These are phyloP conservation scores for Astrocystis sublimbata DNA, from an alignment of 495 filamentous ascomycete genomes.

Conservation along the genomic window DNA sequence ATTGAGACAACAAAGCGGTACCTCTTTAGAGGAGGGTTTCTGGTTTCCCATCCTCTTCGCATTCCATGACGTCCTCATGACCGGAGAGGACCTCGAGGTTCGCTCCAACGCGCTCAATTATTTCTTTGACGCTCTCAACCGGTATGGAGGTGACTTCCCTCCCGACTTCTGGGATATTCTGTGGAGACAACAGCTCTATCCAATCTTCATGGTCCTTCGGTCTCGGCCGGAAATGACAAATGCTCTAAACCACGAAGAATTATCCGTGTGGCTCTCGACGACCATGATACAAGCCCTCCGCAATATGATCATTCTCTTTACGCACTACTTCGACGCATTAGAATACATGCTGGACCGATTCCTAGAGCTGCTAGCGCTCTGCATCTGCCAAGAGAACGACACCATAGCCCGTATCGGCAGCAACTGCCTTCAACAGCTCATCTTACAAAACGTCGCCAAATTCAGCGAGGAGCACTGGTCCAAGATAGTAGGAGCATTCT, in stretches of 20 bases:
- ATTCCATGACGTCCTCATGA: slow-evolving; percentile 99
- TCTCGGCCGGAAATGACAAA: slow-evolving; percentile 95
- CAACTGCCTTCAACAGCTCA: slow-evolving; percentile 94
- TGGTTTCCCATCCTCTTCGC: slow-evolving; percentile 98
- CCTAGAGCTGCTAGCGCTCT: slow-evolving; percentile 86
- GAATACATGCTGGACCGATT: slow-evolving; percentile 98
- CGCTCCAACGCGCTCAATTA: slow-evolving; percentile 92
- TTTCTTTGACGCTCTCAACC: slow-evolving; percentile 88
- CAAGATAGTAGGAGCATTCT: slow-evolving; percentile 91
- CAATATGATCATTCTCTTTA: slow-evolving; percentile 98
- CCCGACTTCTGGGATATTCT: slow-evolving; percentile 97
- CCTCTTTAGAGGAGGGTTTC: slow-evolving; percentile 90
- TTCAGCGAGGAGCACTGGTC: slow-evolving; percentile 86
- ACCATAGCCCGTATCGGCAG: slow-evolving; percentile 97
- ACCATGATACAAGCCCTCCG: slow-evolving; percentile 98
- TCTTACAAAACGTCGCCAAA: slow-evolving; percentile 91
- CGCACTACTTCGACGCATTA: slow-evolving; percentile 92
- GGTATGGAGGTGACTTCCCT: slow-evolving; percentile 89
- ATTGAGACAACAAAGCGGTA: slow-evolving; percentile 49
- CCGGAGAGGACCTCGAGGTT: slow-evolving; percentile 96
- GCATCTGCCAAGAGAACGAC: slow-evolving; percentile 99
- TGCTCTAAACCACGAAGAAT: slow-evolving; percentile 87
- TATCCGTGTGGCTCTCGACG: slow-evolving; percentile 98
- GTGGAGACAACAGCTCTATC: slow-evolving; percentile 93
- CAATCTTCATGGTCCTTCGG: slow-evolving; percentile 96